These are phyloP conservation scores for Heterobasidion irregulare DNA, from an alignment of 1,284 basidiomycete genomes.

Conservation along the genomic window DNA sequence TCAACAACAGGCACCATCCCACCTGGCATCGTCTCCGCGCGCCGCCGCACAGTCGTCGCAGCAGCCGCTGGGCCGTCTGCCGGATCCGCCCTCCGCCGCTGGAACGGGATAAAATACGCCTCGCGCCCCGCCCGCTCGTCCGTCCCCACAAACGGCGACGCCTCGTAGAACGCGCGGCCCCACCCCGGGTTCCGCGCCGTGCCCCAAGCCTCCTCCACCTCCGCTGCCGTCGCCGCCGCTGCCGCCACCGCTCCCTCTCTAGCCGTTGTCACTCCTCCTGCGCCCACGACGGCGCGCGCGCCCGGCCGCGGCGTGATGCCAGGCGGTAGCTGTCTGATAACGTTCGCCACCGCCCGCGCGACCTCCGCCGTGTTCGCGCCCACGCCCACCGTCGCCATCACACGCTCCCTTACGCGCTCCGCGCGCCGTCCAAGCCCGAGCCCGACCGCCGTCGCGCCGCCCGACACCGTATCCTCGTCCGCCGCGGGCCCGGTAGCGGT, in stretches of 20 bases:
- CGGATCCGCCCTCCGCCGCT: slow-evolving; percentile 1
- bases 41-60: slow-evolving; percentile 16
- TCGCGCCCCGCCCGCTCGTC: slow-evolving; percentile 1
- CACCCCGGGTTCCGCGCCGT: slow-evolving; percentile 7
- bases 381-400: slow-evolving; percentile 17
- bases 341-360: slow-evolving; percentile 9
- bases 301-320: neutral
- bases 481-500: neutral
- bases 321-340: neutral
- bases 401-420: slow-evolving; percentile 20
- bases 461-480: slow-evolving; percentile 7
- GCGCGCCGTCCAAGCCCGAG: slow-evolving; percentile 10
- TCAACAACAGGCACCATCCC: slow-evolving; percentile 19
- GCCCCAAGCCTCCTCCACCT: slow-evolving; percentile 4
- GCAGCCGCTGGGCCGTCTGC: neutral
- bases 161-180: slow-evolving; percentile 13
- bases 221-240: neutral
- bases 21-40: slow-evolving; percentile 30
- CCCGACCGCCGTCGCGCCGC: neutral
- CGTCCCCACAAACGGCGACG: slow-evolving; percentile 10
- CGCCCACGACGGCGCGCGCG: neutral
- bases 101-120: slow-evolving; percentile 5
- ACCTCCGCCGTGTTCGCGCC: slow-evolving; percentile 11
- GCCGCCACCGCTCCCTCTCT: neutral
- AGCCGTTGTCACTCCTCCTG: neutral